Evolutionary conservation across 2,329 filamentous ascomycete species (phyloP).

Genomic region (Neopestalotiopsis clavispora): DNA sequence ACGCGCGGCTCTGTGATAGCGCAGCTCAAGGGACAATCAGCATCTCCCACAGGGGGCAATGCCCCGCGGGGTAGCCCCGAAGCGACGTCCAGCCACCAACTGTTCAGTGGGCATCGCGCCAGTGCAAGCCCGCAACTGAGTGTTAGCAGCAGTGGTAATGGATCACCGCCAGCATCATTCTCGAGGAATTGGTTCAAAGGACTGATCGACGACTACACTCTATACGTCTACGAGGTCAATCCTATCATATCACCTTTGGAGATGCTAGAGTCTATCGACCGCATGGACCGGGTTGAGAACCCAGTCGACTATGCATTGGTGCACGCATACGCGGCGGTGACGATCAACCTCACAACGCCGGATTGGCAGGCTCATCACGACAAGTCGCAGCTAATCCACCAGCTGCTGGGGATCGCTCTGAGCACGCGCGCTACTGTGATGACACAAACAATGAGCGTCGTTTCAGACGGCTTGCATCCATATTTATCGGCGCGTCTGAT

Average conservation of each 20-base stretch:
- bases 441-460: not conserved
- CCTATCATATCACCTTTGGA: not conserved
- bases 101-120: not conserved
- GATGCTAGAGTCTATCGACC: slow-evolving; percentile 7
- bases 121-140: not conserved
- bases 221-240: slow-evolving; percentile 6
- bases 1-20: slow-evolving; percentile 7
- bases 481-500: not conserved
- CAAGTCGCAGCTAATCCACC: not conserved
- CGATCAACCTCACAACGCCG: slow-evolving; percentile 3
- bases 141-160: not conserved
- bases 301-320: slow-evolving; percentile 1
- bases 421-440: not conserved
- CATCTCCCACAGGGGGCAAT: not conserved
- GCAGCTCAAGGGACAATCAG: not conserved
- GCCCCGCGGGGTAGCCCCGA: not conserved
- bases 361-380: slow-evolving; percentile 7
- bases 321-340: slow-evolving; percentile 6
- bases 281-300: not conserved
- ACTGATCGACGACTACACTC: not conserved
- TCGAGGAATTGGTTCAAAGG: not conserved
- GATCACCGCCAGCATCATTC: not conserved
- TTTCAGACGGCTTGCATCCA: not conserved
- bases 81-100: not conserved
- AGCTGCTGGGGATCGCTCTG: slow-evolving; percentile 2